Percentiles rank a stretch among this genome's conserved stretches.
These are phyloP conservation scores for Clavulina sp. DNA, from an alignment of 768 basidiomycete genomes.

Conservation along the genomic window DNA sequence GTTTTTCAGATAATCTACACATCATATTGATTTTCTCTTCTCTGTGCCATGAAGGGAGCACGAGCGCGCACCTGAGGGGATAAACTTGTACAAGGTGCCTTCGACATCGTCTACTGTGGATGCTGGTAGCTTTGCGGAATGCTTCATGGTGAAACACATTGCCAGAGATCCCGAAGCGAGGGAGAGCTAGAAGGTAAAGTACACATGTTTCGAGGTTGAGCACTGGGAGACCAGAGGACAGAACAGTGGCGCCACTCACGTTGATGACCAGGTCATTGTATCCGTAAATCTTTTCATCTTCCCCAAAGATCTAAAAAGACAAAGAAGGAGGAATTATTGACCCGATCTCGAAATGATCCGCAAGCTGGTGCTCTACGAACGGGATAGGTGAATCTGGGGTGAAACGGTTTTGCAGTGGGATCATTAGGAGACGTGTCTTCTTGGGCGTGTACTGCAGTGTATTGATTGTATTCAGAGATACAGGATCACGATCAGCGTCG, in stretches of 20 bases:
- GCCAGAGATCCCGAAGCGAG: constrained; percentile 77
- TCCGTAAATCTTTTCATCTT: constrained; percentile 92
- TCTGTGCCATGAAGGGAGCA: background rate
- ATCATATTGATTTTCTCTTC: background rate
- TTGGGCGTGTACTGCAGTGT: constrained; percentile 58
- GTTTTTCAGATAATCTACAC: constrained; percentile 49
- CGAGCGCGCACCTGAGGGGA: constrained; percentile 42
- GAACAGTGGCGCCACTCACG: constrained; percentile 28
- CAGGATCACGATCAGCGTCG: too few relatives aligned
- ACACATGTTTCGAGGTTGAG: too few relatives aligned
- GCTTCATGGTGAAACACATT: constrained; percentile 54
- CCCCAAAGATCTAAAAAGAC: constrained; percentile 66
- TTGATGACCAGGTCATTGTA: constrained; percentile 73
- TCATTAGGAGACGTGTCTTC: constrained; percentile 48
- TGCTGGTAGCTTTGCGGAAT: constrained; percentile 43
- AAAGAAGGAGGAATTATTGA: background rate
- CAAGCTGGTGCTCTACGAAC: constrained; percentile 25
- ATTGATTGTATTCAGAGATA: too few relatives aligned
- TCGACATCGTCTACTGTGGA: constrained; percentile 77
- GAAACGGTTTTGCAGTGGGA: constrained; percentile 41
- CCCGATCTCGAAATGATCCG: background rate
- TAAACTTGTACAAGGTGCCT: constrained; percentile 52
- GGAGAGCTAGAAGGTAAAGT: constrained; percentile 35
- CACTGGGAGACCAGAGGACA: background rate
- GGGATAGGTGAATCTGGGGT: constrained; percentile 88